phyloP scores from a whole-genome alignment of 345 rosid genomes.

The Melaleuca alternifolia region DNA sequence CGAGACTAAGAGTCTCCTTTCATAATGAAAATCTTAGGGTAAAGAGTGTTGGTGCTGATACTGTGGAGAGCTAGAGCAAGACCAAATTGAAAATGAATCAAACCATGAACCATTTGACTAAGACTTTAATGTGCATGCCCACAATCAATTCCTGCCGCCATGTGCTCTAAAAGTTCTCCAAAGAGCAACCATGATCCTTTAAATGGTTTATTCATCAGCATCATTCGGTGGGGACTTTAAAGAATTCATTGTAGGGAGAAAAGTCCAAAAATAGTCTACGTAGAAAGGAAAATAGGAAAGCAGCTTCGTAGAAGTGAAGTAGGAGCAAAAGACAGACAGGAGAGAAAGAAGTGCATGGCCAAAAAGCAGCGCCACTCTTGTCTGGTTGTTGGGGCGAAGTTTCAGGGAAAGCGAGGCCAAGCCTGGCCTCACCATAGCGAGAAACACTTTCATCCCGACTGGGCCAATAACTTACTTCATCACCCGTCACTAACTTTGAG shows the following conservation, averaged over 20 bases:
- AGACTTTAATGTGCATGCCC: background rate
- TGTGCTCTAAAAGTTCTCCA: background rate
- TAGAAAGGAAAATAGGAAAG: background rate
- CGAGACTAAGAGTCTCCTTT: background rate
- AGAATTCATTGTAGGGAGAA: background rate
- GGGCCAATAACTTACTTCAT: background rate
- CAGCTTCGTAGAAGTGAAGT: background rate
- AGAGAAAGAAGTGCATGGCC: background rate
- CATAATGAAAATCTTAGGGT: background rate
- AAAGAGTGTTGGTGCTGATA: background rate
- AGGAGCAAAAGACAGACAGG: background rate
- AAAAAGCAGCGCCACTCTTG: background rate
- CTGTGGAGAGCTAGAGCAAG: background rate
- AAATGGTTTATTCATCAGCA: background rate
- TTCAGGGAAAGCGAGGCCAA: background rate
- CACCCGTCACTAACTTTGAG: background rate
- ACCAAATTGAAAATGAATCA: background rate
- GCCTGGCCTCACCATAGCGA: background rate
- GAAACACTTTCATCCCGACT: background rate
- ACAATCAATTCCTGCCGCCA: background rate
- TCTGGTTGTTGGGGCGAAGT: background rate
- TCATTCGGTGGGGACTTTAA: background rate
- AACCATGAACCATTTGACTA: background rate
- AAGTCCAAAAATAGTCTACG: background rate
- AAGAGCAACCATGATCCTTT: background rate